Conservation (phyloP, 768 basidiomycete species). For the Amanita brunnescens region DNA sequence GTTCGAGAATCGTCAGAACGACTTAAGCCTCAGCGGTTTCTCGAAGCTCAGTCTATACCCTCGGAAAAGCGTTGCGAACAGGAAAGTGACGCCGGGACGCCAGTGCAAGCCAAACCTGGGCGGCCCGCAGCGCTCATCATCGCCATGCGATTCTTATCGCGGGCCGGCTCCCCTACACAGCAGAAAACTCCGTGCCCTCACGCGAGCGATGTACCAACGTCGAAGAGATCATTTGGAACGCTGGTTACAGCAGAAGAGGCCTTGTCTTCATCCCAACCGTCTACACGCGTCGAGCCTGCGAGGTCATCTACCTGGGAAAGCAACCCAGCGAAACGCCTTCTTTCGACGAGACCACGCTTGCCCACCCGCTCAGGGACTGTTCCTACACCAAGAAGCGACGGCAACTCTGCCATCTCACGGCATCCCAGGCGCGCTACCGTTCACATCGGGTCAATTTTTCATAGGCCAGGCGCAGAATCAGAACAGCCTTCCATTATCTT, state of each 20-base stretch:
- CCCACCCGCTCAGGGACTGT: conserved; percentile 2
- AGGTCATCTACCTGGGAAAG: neutral
- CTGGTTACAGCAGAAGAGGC: neutral
- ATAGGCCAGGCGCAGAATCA: neutral
- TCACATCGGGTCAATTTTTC: conserved; percentile 6
- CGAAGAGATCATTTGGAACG: neutral
- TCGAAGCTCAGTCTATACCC: neutral
- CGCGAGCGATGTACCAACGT: neutral
- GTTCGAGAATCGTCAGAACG: neutral
- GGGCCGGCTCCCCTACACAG: conserved; percentile 2
- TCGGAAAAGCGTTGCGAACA: neutral
- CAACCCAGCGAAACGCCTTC: neutral
- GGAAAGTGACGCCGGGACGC: neutral
- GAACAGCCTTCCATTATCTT: neutral
- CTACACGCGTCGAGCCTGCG: neutral
- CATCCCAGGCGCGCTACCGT: conserved; percentile 5
- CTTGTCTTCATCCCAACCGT: neutral
- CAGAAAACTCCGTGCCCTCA: neutral
- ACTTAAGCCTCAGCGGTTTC: conserved; percentile 1
- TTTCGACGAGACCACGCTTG: neutral
- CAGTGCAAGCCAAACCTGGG: neutral
- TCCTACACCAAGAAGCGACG: neutral
- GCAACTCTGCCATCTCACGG: neutral
- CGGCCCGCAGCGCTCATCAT: conserved; percentile 1
- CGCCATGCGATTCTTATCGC: conserved; percentile 6